Evolutionary conservation across 2,329 filamentous ascomycete genomes (phyloP).

Genomic region (Calonectria pauciramosa): DNA sequence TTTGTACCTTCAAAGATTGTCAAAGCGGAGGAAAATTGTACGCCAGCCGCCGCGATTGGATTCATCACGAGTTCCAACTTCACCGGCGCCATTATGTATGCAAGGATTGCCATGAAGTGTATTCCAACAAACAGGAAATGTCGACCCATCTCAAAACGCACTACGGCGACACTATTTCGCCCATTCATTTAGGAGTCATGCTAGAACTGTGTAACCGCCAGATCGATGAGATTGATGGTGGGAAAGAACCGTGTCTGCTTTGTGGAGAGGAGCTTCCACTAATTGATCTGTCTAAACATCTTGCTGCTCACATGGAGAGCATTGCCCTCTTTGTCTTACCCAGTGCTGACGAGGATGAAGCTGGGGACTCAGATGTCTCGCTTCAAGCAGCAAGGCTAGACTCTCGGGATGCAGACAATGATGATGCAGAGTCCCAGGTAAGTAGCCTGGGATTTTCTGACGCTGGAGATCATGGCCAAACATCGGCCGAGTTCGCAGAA

Average conservation of each 20-base stretch:
- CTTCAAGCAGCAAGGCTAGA: background rate
- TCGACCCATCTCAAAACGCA: conserved; percentile 3
- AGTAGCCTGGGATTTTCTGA: background rate
- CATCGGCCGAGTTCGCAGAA: background rate
- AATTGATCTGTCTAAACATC: background rate
- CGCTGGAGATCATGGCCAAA: background rate
- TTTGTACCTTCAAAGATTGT: conserved; percentile 24
- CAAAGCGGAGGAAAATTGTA: conserved; percentile 16
- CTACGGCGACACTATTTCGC: conserved; percentile 1
- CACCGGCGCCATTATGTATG: conserved; percentile 17
- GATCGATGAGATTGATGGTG: background rate
- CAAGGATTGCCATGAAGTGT: conserved; percentile 16
- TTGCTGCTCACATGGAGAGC: conserved; percentile 12
- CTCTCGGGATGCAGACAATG: background rate
- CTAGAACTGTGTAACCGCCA: background rate
- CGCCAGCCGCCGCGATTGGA: conserved; percentile 19
- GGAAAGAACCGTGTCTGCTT: background rate
- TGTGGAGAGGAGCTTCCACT: background rate
- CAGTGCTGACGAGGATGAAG: background rate
- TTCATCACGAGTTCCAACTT: conserved; percentile 23
- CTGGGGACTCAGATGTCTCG: background rate
- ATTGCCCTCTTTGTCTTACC: conserved; percentile 13
- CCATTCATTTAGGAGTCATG: background rate
- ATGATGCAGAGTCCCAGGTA: background rate
- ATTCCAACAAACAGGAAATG: conserved; percentile 4